Evolutionary conservation across 2,329 filamentous ascomycete genomes (phyloP).

Genomic region (Dryadomyces quercivorus): DNA sequence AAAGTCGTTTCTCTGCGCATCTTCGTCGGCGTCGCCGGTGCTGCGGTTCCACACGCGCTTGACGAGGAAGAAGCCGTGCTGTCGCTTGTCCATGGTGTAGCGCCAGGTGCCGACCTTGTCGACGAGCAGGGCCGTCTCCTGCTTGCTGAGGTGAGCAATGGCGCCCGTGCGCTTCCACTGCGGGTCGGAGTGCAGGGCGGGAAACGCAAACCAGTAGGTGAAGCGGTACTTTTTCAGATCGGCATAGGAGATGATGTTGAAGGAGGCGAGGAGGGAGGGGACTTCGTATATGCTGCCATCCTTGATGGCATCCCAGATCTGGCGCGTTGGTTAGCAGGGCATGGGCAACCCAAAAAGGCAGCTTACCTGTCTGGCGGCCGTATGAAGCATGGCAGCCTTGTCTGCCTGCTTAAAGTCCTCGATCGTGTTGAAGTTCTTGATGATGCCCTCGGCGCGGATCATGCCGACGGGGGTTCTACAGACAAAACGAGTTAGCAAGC

Average conservation of each 20-base stretch:
- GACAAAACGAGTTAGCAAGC: neutral
- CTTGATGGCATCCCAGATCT: slow-evolving; percentile 96
- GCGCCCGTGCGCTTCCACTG: slow-evolving; percentile 57
- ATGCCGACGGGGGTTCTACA: slow-evolving; percentile 43
- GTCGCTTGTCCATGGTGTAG: slow-evolving; percentile 66
- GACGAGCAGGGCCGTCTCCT: slow-evolving; percentile 68
- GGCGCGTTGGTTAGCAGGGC: slow-evolving; percentile 1
- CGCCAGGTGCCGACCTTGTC: slow-evolving; percentile 81
- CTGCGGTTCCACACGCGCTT: slow-evolving; percentile 48
- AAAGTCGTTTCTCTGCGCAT: slow-evolving; percentile 17
- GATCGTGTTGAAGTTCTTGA: slow-evolving; percentile 92
- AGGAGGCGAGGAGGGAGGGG: slow-evolving; percentile 81
- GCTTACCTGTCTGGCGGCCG: slow-evolving; percentile 63
- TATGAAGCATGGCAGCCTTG: slow-evolving; percentile 64
- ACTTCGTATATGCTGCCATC: slow-evolving; percentile 95
- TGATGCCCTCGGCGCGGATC: slow-evolving; percentile 81
- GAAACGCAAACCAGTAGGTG: slow-evolving; percentile 97
- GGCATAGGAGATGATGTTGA: slow-evolving; percentile 81
- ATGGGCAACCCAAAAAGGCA: neutral
- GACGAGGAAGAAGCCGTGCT: slow-evolving; percentile 93
- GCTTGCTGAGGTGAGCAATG: slow-evolving; percentile 42
- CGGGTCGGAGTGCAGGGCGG: slow-evolving; percentile 80
- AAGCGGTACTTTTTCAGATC: slow-evolving; percentile 97
- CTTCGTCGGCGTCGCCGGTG: slow-evolving; percentile 18
- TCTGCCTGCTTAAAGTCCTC: slow-evolving; percentile 84